phyloP scores from a whole-genome alignment of 768 basidiomycete species.

The Ramaria sp. region DNA sequence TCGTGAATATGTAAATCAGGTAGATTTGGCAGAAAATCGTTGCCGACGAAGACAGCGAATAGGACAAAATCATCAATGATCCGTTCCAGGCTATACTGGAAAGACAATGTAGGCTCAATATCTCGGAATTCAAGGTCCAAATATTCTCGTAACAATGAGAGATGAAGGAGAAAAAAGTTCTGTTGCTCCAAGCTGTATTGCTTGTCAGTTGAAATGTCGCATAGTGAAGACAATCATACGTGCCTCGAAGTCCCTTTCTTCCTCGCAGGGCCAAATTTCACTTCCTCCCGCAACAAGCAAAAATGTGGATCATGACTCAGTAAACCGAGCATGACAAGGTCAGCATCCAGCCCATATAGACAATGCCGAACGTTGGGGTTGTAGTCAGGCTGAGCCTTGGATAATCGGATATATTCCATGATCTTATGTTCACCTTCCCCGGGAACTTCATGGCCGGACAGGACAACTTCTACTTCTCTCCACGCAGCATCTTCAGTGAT shows the following conservation, averaged over 20 bases:
- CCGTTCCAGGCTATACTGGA: constrained; percentile 83
- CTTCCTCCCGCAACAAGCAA: constrained; percentile 93
- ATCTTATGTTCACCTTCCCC: constrained; percentile 99
- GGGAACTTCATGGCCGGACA: constrained; percentile 96
- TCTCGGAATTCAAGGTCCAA: constrained; percentile 89
- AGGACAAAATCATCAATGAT: constrained; percentile 98
- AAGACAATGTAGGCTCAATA: constrained; percentile 54
- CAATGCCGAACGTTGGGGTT: constrained; percentile 97
- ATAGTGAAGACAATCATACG: constrained; percentile 1
- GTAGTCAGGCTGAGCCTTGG: constrained; percentile 91
- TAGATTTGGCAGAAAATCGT: constrained; percentile 93
- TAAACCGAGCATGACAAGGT: constrained; percentile 95
- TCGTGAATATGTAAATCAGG: constrained; percentile 97
- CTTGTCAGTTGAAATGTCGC: not conserved
- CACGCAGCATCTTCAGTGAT: constrained; percentile 95
- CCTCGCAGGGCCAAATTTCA: constrained; percentile 85
- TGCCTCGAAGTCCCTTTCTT: constrained; percentile 58
- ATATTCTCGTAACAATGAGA: constrained; percentile 93
- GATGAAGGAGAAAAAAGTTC: constrained; percentile 90
- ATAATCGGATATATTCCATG: constrained; percentile 95
- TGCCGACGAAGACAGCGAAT: constrained; percentile 93
- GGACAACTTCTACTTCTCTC: constrained; percentile 82
- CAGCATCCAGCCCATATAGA: constrained; percentile 95
- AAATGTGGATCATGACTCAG: constrained; percentile 98
- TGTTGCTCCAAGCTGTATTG: constrained; percentile 50